phyloP scores from a whole-genome alignment of 2,329 filamentous ascomycete genomes.

The Aspergillus novoparasiticus region DNA sequence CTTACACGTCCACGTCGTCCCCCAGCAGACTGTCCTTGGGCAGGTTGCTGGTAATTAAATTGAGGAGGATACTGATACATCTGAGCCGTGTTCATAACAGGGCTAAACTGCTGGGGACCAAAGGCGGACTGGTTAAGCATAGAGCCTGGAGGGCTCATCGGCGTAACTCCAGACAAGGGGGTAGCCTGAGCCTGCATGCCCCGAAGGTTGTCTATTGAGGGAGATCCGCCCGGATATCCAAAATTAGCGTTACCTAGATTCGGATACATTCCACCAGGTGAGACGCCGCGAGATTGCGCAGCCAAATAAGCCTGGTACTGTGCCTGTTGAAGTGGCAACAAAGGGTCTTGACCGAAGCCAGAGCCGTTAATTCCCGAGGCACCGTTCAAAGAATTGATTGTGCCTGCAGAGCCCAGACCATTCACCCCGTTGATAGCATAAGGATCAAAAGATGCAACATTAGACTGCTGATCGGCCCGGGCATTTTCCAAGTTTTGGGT shows the following conservation, averaged over 20 bases:
- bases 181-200: slow-evolving; percentile 42
- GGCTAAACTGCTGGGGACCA: slow-evolving; percentile 48
- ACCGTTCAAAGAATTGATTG: slow-evolving; percentile 32
- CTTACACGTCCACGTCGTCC: slow-evolving; percentile 59
- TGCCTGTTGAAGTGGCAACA: slow-evolving; percentile 53
- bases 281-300: slow-evolving; percentile 46
- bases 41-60: slow-evolving; percentile 49
- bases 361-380: slow-evolving; percentile 32
- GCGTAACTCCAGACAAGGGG: slow-evolving; percentile 38
- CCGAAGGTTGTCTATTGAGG: slow-evolving; percentile 36
- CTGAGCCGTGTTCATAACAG: slow-evolving; percentile 45
- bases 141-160: slow-evolving; percentile 39
- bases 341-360: slow-evolving; percentile 42
- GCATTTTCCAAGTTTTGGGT: slow-evolving; percentile 39
- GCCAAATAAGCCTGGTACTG: slow-evolving; percentile 62
- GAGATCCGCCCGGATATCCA: slow-evolving; percentile 45
- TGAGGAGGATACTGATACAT: slow-evolving; percentile 59
- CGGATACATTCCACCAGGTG: slow-evolving; percentile 49
- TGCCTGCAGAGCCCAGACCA: slow-evolving; percentile 24
- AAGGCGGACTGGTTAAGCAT: slow-evolving; percentile 54
- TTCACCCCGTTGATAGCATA: slow-evolving; percentile 41
- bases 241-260: slow-evolving; percentile 48
- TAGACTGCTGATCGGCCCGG: slow-evolving; percentile 40
- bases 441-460: slow-evolving; percentile 40
- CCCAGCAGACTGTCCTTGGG: slow-evolving; percentile 48